Percentiles rank a stretch among this genome's conserved stretches.
phyloP scores from a whole-genome alignment of 2,329 filamentous ascomycete species.

The Fusarium tricinctum region DNA sequence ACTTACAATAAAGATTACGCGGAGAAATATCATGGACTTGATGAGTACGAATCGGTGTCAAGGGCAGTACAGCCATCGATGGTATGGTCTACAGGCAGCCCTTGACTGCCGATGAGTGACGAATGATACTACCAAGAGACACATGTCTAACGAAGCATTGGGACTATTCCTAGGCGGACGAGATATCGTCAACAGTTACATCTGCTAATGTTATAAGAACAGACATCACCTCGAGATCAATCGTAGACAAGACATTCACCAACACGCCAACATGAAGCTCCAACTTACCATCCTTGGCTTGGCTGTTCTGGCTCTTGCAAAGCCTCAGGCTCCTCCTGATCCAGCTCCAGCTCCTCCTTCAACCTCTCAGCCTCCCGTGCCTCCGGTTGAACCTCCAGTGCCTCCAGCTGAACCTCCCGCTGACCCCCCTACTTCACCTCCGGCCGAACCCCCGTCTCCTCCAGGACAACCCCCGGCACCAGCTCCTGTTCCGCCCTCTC shows the following conservation, averaged over 20 bases:
- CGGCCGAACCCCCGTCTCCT: background rate
- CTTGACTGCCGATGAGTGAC: too few species aligned
- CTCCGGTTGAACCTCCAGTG: conserved; percentile 4
- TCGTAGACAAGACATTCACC: conserved; percentile 2
- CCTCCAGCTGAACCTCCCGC: background rate
- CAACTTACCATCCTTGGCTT: conserved; percentile 41
- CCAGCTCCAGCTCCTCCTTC: conserved; percentile 28
- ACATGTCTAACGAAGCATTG: too few species aligned
- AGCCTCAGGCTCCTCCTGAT: conserved; percentile 46
- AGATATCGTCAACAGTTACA: background rate
- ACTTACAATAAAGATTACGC: too few species aligned
- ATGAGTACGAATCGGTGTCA: too few species aligned
- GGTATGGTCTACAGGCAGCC: too few species aligned
- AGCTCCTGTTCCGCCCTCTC: conserved; percentile 7
- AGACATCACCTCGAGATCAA: background rate
- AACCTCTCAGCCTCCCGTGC: conserved; percentile 7
- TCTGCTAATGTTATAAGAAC: conserved; percentile 11
- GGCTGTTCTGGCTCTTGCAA: conserved; percentile 44
- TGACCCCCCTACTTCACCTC: too few species aligned
- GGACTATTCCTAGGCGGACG: too few species aligned
- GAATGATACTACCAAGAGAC: too few species aligned
- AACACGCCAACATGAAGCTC: conserved; percentile 49
- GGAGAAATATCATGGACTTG: too few species aligned
- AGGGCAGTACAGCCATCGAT: too few species aligned
- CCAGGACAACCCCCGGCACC: conserved; percentile 24